A percentile compares a stretch with the other conserved stretches of the same genome.
Evolutionary conservation across 169 alveolate genomes (phyloP).

Genomic region (Plasmodium inui): DNA sequence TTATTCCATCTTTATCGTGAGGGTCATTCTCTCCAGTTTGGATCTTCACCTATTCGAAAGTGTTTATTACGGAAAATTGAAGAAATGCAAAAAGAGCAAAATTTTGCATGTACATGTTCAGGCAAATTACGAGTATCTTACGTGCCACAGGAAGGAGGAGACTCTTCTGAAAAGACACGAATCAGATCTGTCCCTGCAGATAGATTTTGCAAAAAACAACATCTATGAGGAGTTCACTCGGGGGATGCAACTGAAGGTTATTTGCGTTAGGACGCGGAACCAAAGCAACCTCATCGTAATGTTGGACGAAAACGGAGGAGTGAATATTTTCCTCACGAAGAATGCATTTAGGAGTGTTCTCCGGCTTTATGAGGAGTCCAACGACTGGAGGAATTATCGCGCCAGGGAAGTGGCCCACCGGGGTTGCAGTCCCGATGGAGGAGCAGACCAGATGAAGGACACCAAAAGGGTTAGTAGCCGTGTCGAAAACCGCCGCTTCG

Average conservation of each 20-base stretch:
- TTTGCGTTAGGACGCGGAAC: not conserved
- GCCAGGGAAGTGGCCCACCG: not conserved
- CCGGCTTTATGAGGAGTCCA: constrained; percentile 13
- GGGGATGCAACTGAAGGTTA: constrained; percentile 1
- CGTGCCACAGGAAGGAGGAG: constrained; percentile 9
- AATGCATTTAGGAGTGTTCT: constrained; percentile 17
- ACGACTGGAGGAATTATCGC: constrained; percentile 9
- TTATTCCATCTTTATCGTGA: constrained; percentile 4
- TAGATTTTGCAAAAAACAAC: constrained; percentile 46
- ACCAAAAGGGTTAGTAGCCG: not conserved
- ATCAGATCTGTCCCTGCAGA: not conserved
- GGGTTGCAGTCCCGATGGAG: not conserved
- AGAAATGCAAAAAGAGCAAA: not conserved
- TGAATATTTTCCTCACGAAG: constrained; percentile 30
- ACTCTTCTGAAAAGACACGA: constrained; percentile 16
- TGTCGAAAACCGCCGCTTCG: not conserved
- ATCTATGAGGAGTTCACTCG: constrained; percentile 52
- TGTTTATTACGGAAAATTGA: constrained; percentile 1
- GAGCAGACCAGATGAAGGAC: not conserved
- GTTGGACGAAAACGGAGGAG: not conserved
- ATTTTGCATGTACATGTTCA: constrained; percentile 2
- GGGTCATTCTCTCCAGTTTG: not conserved
- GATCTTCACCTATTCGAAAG: constrained; percentile 14
- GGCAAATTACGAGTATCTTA: constrained; percentile 23
- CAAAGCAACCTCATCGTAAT: constrained; percentile 11